Evolutionary conservation across 805 yeast species (phyloP).

Genomic region (Phaffomyces thermotolerans): DNA sequence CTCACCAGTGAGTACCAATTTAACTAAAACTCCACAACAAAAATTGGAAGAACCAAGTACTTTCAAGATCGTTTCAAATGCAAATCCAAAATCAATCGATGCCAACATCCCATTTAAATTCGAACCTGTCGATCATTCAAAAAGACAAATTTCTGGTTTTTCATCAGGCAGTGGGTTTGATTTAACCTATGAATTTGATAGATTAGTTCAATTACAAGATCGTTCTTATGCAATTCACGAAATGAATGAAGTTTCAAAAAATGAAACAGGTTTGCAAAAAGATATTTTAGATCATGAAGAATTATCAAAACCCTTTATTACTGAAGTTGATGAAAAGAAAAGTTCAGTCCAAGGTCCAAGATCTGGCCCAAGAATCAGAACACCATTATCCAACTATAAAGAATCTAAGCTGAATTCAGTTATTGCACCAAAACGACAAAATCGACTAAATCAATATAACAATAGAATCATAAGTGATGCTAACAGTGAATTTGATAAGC

Average conservation of each 20-base stretch:
- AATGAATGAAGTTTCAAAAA: slow-evolving; percentile 11
- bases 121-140: neutral
- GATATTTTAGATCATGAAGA: slow-evolving; percentile 3
- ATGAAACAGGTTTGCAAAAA: neutral
- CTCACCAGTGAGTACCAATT: no score
- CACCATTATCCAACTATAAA: slow-evolving; percentile 15
- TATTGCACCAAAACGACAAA: neutral
- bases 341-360: no score
- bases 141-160: slow-evolving; percentile 12
- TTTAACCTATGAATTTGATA: slow-evolving; percentile 17
- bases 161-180: slow-evolving; percentile 14
- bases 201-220: slow-evolving; percentile 15
- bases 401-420: slow-evolving; percentile 10
- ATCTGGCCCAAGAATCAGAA: slow-evolving; percentile 6
- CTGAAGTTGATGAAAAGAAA: slow-evolving; percentile 5
- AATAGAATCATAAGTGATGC: slow-evolving; percentile 13
- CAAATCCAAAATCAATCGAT: neutral
- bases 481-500: slow-evolving; percentile 7
- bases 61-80: slow-evolving; percentile 5
- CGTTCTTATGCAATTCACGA: slow-evolving; percentile 12
- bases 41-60: neutral
- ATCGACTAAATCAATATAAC: neutral
- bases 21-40: neutral
- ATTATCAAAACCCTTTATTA: slow-evolving; percentile 9
- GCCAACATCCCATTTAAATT: neutral